These are phyloP conservation scores for Plasmodium falciparum DNA, from an alignment of 169 alveolate species.

Conservation along the genomic window DNA sequence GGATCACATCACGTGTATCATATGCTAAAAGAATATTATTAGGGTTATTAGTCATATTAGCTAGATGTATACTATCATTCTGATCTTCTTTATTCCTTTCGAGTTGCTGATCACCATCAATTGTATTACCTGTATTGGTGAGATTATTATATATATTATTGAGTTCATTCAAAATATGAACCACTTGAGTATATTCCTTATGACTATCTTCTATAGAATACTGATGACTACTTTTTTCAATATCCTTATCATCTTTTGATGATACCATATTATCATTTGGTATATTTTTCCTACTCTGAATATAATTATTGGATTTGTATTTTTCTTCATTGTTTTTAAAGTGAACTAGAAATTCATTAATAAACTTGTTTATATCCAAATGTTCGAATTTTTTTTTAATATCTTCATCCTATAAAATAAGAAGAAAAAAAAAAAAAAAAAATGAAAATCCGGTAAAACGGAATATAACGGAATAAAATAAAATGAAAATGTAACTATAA, in stretches of 20 bases:
- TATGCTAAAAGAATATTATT: no score
- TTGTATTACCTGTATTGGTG: no score
- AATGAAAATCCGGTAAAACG: neutral
- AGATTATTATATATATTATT: conserved; percentile 18
- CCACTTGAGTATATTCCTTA: conserved; percentile 29
- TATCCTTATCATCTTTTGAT: conserved; percentile 1
- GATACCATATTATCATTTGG: neutral
- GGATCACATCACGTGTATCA: no score
- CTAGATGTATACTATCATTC: no score
- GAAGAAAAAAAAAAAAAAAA: neutral
- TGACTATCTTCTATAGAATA: neutral
- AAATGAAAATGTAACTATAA: neutral
- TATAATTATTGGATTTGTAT: conserved; percentile 31
- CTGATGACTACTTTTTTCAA: conserved; percentile 1
- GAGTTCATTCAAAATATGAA: conserved; percentile 36
- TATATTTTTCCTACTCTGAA: neutral
- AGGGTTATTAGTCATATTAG: no score
- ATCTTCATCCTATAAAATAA: conserved; percentile 34
- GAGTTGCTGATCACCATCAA: neutral
- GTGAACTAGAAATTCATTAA: conserved; percentile 53
- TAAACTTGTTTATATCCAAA: conserved; percentile 35
- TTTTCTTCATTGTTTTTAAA: conserved; percentile 58
- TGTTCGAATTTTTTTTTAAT: conserved; percentile 60
- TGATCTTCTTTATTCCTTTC: neutral
- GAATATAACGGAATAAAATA: neutral